These are phyloP conservation scores for Pythium periplocum DNA, from an alignment of 352 stramenopile genomes.

Conservation along the genomic window DNA sequence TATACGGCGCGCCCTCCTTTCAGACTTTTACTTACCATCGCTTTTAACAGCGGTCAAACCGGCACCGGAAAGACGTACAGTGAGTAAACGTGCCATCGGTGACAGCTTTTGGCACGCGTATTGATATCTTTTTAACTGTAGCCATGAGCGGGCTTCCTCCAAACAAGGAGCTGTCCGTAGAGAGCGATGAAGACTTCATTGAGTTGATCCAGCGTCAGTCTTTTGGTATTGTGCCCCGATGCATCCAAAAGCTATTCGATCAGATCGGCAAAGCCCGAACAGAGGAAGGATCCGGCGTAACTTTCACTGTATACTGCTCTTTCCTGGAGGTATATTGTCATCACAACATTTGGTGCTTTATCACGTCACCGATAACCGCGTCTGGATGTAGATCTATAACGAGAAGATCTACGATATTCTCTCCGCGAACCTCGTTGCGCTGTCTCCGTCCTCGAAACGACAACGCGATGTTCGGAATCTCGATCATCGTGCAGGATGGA, in stretches of 20 bases:
- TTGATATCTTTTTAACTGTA: conserved; percentile 2
- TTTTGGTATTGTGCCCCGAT: conserved; percentile 52
- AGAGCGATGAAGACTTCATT: conserved; percentile 7
- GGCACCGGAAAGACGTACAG: conserved; percentile 68
- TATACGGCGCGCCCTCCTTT: neutral
- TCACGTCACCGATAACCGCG: neutral
- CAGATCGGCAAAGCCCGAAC: conserved; percentile 25
- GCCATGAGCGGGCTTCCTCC: conserved; percentile 55
- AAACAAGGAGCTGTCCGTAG: neutral
- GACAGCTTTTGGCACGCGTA: too few species aligned
- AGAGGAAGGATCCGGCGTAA: conserved; percentile 9
- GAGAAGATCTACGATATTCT: conserved; percentile 78
- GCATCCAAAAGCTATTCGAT: conserved; percentile 48
- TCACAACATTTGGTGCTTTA: neutral
- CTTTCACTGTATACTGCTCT: conserved; percentile 55
- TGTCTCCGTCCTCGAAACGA: neutral
- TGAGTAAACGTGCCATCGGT: conserved; percentile 11
- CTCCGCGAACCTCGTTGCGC: conserved; percentile 13
- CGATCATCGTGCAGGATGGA: conserved; percentile 44
- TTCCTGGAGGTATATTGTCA: conserved; percentile 46
- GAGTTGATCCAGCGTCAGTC: conserved; percentile 18
- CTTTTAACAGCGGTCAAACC: conserved; percentile 42
- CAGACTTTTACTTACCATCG: neutral
- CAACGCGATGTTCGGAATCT: neutral
- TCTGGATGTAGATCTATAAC: conserved; percentile 56